Conservation (phyloP, 805 yeast species). For the Starmerella roubikii region DNA sequence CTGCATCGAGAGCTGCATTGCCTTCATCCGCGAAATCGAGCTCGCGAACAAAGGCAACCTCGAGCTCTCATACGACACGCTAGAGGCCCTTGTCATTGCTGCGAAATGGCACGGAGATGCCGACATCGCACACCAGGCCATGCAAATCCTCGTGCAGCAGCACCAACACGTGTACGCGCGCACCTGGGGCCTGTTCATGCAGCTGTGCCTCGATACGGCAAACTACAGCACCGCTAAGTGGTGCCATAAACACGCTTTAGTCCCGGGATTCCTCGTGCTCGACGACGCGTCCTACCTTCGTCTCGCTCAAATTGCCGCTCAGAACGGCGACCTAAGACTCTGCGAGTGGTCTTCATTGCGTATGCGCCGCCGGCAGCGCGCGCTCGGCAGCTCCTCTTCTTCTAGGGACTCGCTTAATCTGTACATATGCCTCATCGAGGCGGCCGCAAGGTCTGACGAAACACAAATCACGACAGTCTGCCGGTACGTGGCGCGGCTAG, state of each 20-base stretch:
- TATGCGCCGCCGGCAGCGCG: conserved; percentile 19
- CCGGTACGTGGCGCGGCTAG: conserved; percentile 18
- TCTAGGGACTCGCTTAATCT: conserved; percentile 5
- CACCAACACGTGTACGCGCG: conserved; percentile 20
- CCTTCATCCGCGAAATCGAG: conserved; percentile 19
- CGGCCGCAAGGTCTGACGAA: conserved; percentile 10
- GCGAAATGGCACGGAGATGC: conserved; percentile 21
- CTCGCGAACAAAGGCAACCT: conserved; percentile 18
- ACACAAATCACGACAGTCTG: conserved; percentile 11
- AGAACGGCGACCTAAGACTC: conserved; percentile 21
- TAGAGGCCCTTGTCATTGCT: conserved; percentile 21
- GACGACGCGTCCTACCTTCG: conserved; percentile 22
- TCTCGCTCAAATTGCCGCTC: conserved; percentile 21
- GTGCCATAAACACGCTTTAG: conserved; percentile 20
- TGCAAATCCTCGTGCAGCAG: conserved; percentile 15
- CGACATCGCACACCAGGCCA: conserved; percentile 21
- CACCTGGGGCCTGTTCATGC: conserved; percentile 25
- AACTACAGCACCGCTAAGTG: conserved; percentile 22
- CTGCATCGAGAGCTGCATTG: conserved; percentile 19
- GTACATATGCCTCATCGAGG: conserved; percentile 18
- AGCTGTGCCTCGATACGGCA: conserved; percentile 16
- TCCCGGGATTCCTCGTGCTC: conserved; percentile 24
- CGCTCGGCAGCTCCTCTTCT: conserved; percentile 1
- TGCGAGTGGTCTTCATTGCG: conserved; percentile 25
- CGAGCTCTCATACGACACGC: conserved; percentile 14